These are phyloP conservation scores for Kwoniella sp. DNA, from an alignment of 768 basidiomycete species.

Conservation along the genomic window DNA sequence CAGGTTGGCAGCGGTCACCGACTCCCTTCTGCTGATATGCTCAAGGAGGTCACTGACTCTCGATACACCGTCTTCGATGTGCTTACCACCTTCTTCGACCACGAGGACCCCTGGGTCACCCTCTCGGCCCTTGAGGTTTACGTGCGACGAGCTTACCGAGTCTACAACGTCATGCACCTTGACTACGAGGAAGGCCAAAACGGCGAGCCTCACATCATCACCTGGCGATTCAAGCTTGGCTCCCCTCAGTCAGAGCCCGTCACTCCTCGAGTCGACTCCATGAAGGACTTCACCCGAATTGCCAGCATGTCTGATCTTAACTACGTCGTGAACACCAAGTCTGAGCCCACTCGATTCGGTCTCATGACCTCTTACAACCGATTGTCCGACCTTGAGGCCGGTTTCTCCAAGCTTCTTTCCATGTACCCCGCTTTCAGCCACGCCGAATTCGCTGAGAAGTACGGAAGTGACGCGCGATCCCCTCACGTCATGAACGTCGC, in stretches of 20 bases:
- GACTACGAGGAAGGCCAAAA: conserved; percentile 93
- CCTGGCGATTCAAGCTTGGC: conserved; percentile 94
- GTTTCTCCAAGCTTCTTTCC: conserved; percentile 73
- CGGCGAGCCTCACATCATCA: conserved; percentile 77
- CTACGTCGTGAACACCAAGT: conserved; percentile 78
- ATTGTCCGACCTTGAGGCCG: conserved; percentile 67
- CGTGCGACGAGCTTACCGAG: conserved; percentile 90
- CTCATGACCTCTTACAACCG: conserved; percentile 89
- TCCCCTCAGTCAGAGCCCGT: conserved; percentile 61
- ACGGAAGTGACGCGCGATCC: conserved; percentile 71
- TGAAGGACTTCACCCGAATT: conserved; percentile 68
- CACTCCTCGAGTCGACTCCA: conserved; percentile 56
- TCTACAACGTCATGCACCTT: conserved; percentile 84
- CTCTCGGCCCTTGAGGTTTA: conserved; percentile 96
- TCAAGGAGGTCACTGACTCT: conserved; percentile 93
- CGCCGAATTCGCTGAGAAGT: conserved; percentile 71
- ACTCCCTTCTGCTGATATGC: conserved; percentile 78
- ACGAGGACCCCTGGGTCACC: conserved; percentile 77
- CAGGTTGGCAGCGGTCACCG: conserved; percentile 72
- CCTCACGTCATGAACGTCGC: conserved; percentile 95
- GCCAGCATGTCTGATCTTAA: conserved; percentile 95
- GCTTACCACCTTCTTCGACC: conserved; percentile 90
- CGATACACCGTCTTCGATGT: conserved; percentile 97
- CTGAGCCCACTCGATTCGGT: conserved; percentile 86
- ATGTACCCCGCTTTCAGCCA: conserved; percentile 74